A percentile compares a stretch with the other conserved stretches of the same genome.
Conservation (phyloP, 306 rosid species). For the Fragaria nilgerrensis region DNA sequence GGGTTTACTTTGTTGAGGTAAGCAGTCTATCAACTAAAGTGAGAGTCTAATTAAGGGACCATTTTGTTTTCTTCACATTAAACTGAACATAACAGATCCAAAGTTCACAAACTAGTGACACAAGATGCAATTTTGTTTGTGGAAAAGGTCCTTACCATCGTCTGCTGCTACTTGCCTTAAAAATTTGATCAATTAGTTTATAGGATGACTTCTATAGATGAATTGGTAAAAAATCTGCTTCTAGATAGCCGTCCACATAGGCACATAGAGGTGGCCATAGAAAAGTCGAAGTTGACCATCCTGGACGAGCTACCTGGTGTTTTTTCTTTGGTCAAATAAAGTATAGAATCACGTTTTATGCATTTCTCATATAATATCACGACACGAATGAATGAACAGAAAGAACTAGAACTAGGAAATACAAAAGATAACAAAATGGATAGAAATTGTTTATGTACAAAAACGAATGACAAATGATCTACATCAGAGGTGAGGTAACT, state of each 20-base stretch:
- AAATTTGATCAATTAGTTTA: not conserved
- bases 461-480: not conserved
- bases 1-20: not conserved
- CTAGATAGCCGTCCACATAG: not conserved
- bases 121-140: not conserved
- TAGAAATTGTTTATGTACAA: not conserved
- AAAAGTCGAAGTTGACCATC: not conserved
- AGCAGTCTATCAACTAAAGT: not conserved
- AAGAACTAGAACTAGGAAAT: not conserved
- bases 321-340: not conserved
- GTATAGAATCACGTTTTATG: not conserved
- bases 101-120: not conserved
- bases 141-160: not conserved
- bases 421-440: not conserved
- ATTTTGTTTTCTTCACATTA: not conserved
- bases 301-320: not conserved
- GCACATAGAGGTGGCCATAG: not conserved
- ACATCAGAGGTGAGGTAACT: not conserved
- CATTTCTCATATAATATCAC: not conserved
- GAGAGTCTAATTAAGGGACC: not conserved
- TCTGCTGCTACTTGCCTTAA: not conserved
- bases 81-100: too few relatives aligned
- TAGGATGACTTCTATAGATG: not conserved
- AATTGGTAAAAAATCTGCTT: not conserved
- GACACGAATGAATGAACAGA: not conserved